Conservation (phyloP, 495 filamentous ascomycete species). For the Penicillium manginii region DNA sequence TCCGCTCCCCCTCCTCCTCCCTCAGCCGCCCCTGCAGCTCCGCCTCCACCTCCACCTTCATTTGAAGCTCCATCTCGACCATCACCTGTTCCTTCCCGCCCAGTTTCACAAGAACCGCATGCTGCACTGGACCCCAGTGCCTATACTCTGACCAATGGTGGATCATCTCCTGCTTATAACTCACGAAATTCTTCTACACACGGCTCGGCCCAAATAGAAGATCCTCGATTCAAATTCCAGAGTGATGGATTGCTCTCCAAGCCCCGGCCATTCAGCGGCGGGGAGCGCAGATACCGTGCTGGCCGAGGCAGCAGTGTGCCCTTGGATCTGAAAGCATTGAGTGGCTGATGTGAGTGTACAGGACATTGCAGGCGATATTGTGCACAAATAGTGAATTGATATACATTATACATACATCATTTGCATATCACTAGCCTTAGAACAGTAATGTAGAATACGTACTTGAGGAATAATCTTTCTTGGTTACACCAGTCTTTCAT, state of each 20-base stretch:
- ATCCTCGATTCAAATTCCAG: slow-evolving; percentile 85
- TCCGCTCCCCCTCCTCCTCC: slow-evolving; percentile 52
- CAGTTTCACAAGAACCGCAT: slow-evolving; percentile 47
- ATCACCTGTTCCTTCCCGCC: slow-evolving; percentile 50
- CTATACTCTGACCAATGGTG: slow-evolving; percentile 72
- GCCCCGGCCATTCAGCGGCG: slow-evolving; percentile 76
- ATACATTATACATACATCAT: slow-evolving; percentile 20
- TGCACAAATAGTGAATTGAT: slow-evolving; percentile 33
- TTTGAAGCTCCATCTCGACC: slow-evolving; percentile 52
- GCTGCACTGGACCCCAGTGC: slow-evolving; percentile 73
- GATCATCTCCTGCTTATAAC: slow-evolving; percentile 36
- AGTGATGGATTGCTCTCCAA: slow-evolving; percentile 81
- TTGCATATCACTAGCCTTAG: background rate
- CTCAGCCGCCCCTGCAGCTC: slow-evolving; percentile 50
- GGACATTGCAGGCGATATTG: slow-evolving; percentile 32
- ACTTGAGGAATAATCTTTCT: background rate
- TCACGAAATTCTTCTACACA: slow-evolving; percentile 38
- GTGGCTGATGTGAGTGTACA: slow-evolving; percentile 31
- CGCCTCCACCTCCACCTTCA: slow-evolving; percentile 49
- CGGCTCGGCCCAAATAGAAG: slow-evolving; percentile 66
- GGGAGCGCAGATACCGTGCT: slow-evolving; percentile 77
- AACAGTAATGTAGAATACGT: background rate
- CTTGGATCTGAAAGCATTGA: slow-evolving; percentile 68
- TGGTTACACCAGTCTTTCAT: too few relatives aligned
- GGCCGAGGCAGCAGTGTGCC: slow-evolving; percentile 94